Percentiles rank a stretch among this genome's conserved stretches.
These are phyloP conservation scores for Isatis lusitanica DNA, from an alignment of 441 rosid genomes.

Conservation along the genomic window DNA sequence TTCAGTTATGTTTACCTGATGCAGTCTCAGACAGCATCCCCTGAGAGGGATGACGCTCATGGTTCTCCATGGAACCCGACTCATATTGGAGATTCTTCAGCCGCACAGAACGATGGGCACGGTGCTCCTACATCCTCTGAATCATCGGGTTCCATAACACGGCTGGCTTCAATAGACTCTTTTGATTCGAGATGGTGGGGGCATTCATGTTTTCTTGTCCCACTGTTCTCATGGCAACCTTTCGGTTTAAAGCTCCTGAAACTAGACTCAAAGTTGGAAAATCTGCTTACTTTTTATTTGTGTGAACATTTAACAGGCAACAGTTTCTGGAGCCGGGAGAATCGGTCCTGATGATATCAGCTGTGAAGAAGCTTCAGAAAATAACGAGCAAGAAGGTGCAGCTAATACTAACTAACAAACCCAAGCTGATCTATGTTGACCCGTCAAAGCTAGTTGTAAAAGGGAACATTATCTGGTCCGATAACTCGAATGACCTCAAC, in stretches of 20 bases:
- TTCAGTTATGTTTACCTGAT: not conserved
- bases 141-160: conserved; percentile 62
- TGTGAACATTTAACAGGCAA: conserved; percentile 59
- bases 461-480: conserved; percentile 92
- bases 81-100: conserved; percentile 65
- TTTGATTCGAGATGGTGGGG: conserved; percentile 91
- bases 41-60: conserved; percentile 47
- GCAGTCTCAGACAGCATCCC: conserved; percentile 57
- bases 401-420: conserved; percentile 95
- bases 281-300: not conserved
- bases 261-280: not conserved
- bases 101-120: conserved; percentile 54
- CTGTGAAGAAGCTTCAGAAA: conserved; percentile 91
- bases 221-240: conserved; percentile 4
- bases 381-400: conserved; percentile 96
- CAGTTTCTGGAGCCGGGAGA: conserved; percentile 97
- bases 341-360: conserved; percentile 94
- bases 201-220: not conserved
- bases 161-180: conserved; percentile 95
- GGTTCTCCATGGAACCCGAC: conserved; percentile 77
- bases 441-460: conserved; percentile 85
- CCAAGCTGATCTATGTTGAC: conserved; percentile 90
- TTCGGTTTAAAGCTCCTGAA: not conserved
- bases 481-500: conserved; percentile 83
- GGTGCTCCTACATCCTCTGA: conserved; percentile 52